These are phyloP conservation scores for Colletotrichum sp. DNA, from an alignment of 2,329 filamentous ascomycete species.

Conservation along the genomic window DNA sequence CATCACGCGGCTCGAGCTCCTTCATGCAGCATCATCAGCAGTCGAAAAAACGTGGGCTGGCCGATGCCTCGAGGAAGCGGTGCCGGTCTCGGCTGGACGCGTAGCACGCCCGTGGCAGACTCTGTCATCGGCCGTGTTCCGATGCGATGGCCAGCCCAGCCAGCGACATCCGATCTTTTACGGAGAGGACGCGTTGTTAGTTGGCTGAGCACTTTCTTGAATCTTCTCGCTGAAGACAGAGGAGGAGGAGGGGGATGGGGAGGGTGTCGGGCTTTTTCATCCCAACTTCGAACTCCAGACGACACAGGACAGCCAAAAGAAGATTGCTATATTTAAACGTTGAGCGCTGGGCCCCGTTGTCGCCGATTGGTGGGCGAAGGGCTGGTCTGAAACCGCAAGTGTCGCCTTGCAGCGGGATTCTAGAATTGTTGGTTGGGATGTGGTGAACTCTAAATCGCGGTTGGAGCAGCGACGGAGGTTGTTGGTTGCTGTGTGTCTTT, in stretches of 20 bases:
- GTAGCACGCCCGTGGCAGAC: neutral
- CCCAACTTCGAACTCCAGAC: neutral
- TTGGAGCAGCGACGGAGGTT: neutral
- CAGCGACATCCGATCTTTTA: neutral
- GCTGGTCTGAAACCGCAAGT: neutral
- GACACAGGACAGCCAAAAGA: neutral
- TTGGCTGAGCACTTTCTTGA: neutral
- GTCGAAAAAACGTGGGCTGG: neutral
- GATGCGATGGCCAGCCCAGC: too few species aligned
- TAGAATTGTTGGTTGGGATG: neutral
- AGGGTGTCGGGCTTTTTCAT: neutral
- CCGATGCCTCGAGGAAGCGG: neutral
- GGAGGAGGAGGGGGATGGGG: neutral
- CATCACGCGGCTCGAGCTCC: neutral
- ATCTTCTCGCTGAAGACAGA: neutral
- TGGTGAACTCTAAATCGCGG: neutral
- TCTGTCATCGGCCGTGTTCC: too few species aligned
- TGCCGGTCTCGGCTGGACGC: neutral
- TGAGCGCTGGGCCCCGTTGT: neutral
- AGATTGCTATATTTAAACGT: neutral
- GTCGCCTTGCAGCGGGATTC: neutral
- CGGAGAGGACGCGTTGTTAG: neutral
- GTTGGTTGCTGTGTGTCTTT: neutral
- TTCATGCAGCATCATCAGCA: neutral
- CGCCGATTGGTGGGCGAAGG: neutral